Evolutionary conservation across 495 filamentous ascomycete species (phyloP), one percentile per base, ranked within the genome.

Genomic region (Apodospora peruviana): DNA sequence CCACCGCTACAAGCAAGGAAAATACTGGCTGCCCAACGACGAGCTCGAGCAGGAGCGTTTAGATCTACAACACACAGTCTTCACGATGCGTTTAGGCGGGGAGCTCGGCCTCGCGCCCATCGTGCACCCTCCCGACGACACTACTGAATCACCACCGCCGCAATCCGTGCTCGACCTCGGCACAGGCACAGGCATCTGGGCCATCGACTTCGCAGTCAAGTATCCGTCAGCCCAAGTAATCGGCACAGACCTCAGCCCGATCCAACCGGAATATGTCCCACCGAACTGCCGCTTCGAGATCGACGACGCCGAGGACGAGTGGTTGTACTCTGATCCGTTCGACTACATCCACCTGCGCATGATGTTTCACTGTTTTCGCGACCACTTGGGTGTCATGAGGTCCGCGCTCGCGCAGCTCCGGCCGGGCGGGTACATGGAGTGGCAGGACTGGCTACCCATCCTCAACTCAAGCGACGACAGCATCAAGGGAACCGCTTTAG

Each of bases 171-270:
- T 86, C 8, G 82, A 71, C 36, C 56, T 70, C 9, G 68, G 62
- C 7, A 67, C 63, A 7, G 68, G 68, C 24, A 64, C 66, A 5
- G 68, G 68, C 51, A 64, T 69, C 42, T 71, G 66, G 66, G 66
- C 66, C 46, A 68, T 71, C 25, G 81, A 84, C 48, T 76, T 81
- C 47, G 81, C 75, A n/a, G 79, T 83, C 45, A 51, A 69, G 11
- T 75, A 68, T 51, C 80, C 80, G 2, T 23, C 58, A 25, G 64
- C 74, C 41, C 22, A 45, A 21, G 51, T 61, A 3, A 37, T 55
- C 35, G 55, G 58, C 37, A 57, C 52, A 5, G 54, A 61, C 37
- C 14, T 57, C 14, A 38, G 44, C 5, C 54, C 48, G 14, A 55
- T 50, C 49, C 51, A 56, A 48, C 60, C 52, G 39, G 46, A 38